These are phyloP conservation scores for Terana coerulea DNA, from an alignment of 768 basidiomycete genomes.

Conservation along the genomic window DNA sequence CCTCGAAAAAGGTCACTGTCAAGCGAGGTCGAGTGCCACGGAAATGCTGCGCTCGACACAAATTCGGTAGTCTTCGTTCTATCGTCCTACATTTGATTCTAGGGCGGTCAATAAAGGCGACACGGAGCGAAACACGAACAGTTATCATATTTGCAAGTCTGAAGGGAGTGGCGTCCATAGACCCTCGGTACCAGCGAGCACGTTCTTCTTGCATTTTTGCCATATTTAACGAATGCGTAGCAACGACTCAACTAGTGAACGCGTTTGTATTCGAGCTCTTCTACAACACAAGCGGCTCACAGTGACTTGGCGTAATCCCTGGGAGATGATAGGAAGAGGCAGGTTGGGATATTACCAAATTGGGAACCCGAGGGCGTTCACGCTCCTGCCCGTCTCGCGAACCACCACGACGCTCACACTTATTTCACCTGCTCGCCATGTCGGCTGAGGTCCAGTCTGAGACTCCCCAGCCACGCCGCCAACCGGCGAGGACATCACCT, in stretches of 20 bases:
- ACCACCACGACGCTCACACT: slow-evolving; percentile 13
- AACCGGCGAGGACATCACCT: slow-evolving; percentile 19
- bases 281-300: too few species aligned
- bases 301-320: too few species aligned
- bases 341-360: background rate
- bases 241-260: too few species aligned
- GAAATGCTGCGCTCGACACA: slow-evolving; percentile 17
- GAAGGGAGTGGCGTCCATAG: slow-evolving; percentile 3
- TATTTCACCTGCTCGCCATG: slow-evolving; percentile 20
- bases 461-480: slow-evolving; percentile 10
- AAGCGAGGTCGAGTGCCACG: slow-evolving; percentile 32
- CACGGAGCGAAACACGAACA: too few species aligned
- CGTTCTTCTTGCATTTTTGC: too few species aligned
- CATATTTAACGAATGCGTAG: too few species aligned
- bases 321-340: background rate
- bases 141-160: too few species aligned
- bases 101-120: too few species aligned
- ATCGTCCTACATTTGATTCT: too few species aligned
- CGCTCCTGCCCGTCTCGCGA: slow-evolving; percentile 5
- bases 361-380: slow-evolving; percentile 4
- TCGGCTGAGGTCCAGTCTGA: slow-evolving; percentile 17
- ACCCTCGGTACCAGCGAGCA: background rate
- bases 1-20: slow-evolving; percentile 34
- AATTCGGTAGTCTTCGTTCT: background rate
- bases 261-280: too few species aligned